Evolutionary conservation across 768 basidiomycete genomes (phyloP).

Genomic region (Cystobasidium ongulense): DNA sequence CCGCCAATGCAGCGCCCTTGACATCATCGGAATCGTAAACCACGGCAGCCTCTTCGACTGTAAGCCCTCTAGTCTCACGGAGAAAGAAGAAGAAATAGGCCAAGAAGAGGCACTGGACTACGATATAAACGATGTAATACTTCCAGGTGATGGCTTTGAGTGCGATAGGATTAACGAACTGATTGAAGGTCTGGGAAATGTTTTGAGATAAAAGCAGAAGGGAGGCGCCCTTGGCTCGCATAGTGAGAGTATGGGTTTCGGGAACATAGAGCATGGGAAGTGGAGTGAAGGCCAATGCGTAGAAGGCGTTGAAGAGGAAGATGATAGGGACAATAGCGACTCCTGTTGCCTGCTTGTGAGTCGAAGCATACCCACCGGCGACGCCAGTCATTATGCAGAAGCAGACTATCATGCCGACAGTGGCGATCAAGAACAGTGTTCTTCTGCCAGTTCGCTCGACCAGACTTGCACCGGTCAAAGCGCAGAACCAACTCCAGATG

Average conservation of each 20-base stretch:
- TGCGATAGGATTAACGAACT: conserved; percentile 53
- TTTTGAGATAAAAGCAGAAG: conserved; percentile 58
- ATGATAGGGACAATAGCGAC: conserved; percentile 43
- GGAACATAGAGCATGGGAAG: conserved; percentile 16
- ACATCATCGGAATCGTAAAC: conserved; percentile 17
- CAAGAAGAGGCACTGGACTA: conserved; percentile 51
- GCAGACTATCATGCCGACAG: conserved; percentile 39
- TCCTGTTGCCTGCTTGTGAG: conserved; percentile 33
- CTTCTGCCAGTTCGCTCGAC: conserved; percentile 44
- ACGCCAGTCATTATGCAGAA: conserved; percentile 37
- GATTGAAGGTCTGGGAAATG: conserved; percentile 57
- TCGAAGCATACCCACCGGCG: conserved; percentile 40
- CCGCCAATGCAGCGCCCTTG: conserved; percentile 9
- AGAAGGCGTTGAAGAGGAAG: conserved; percentile 39
- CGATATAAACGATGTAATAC: conserved; percentile 48
- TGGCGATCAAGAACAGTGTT: conserved; percentile 40
- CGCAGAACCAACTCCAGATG: conserved; percentile 19
- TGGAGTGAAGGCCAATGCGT: not conserved
- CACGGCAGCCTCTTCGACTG: conserved; percentile 22
- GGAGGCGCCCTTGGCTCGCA: conserved; percentile 39
- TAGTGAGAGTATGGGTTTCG: conserved; percentile 25
- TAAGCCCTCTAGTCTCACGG: conserved; percentile 51
- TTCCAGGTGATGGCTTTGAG: conserved; percentile 6
- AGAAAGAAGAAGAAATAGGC: conserved; percentile 55
- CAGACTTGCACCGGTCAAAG: conserved; percentile 36